Conservation (phyloP, 2,329 filamentous ascomycete genomes). For the Ascochyta rabiei region DNA sequence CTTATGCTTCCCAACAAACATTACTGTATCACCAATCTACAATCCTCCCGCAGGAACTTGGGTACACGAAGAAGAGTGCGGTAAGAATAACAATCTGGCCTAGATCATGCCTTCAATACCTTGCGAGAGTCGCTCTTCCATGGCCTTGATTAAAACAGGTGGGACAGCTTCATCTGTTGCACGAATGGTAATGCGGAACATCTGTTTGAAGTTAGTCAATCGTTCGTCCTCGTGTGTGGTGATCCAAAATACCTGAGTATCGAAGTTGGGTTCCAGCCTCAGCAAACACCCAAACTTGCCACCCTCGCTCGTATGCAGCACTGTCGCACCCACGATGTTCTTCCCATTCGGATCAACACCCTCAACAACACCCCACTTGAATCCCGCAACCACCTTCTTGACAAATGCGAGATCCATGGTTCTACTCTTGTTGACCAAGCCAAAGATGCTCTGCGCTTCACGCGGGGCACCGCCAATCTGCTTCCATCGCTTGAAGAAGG, state of each 20-base stretch:
- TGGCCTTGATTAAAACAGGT: constrained; percentile 76
- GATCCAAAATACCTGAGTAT: constrained; percentile 75
- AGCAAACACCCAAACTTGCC: constrained; percentile 95
- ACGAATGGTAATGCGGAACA: constrained; percentile 92
- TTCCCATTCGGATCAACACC: constrained; percentile 89
- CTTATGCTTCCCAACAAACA: constrained; percentile 20
- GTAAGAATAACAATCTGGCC: background rate
- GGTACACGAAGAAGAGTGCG: constrained; percentile 4
- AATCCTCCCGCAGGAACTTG: background rate
- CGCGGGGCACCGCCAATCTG: constrained; percentile 90
- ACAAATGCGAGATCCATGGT: constrained; percentile 76
- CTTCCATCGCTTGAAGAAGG: constrained; percentile 99
- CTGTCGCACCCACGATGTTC: constrained; percentile 92
- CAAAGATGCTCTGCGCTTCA: constrained; percentile 88
- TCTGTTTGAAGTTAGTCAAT: constrained; percentile 61
- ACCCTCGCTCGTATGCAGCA: constrained; percentile 77
- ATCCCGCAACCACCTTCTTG: constrained; percentile 75
- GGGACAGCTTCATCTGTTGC: constrained; percentile 93
- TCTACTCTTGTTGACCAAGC: constrained; percentile 63
- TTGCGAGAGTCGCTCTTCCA: constrained; percentile 80
- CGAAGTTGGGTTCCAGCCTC: constrained; percentile 92
- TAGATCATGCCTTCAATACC: constrained; percentile 50
- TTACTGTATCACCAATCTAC: constrained; percentile 19
- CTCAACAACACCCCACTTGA: constrained; percentile 85
- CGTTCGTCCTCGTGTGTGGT: background rate